phyloP scores from a whole-genome alignment of 371 early-diverging fungal genomes.

The Mucor lusitanicus region DNA sequence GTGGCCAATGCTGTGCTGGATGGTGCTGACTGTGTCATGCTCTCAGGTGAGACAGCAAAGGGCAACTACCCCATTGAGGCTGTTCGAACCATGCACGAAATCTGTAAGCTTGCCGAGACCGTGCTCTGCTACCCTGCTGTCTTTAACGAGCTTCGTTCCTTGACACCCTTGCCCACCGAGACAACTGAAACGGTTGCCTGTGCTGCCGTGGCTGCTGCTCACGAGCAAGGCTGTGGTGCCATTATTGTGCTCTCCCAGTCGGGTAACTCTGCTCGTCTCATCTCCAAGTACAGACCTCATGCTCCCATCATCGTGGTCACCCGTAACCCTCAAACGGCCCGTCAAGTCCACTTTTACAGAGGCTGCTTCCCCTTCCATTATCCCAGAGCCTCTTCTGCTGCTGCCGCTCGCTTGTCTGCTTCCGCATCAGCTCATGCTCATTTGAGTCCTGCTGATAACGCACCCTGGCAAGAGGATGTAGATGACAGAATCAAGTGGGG shows the following conservation, averaged over 20 bases:
- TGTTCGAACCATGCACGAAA: conserved; percentile 79
- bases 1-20: conserved; percentile 98
- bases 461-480: conserved; percentile 86
- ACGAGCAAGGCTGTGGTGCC: conserved; percentile 84
- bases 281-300: conserved; percentile 94
- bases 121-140: conserved; percentile 78
- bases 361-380: conserved; percentile 93
- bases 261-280: conserved; percentile 87
- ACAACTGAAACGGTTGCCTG: conserved; percentile 94
- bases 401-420: conserved; percentile 25
- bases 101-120: conserved; percentile 75
- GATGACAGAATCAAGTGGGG: conserved; percentile 80
- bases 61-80: conserved; percentile 82
- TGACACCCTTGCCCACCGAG: conserved; percentile 74
- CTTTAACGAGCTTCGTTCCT: conserved; percentile 78
- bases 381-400: conserved; percentile 51
- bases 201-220: conserved; percentile 89
- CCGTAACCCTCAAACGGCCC: conserved; percentile 80
- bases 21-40: conserved; percentile 98
- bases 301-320: conserved; percentile 94
- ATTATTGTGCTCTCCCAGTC: conserved; percentile 84
- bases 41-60: conserved; percentile 98
- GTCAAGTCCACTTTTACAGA: conserved; percentile 85
- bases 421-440: conserved; percentile 26
- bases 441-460: conserved; percentile 48